phyloP scores from a whole-genome alignment of 2,329 filamentous ascomycete species.

The Hysterium pulicare region DNA sequence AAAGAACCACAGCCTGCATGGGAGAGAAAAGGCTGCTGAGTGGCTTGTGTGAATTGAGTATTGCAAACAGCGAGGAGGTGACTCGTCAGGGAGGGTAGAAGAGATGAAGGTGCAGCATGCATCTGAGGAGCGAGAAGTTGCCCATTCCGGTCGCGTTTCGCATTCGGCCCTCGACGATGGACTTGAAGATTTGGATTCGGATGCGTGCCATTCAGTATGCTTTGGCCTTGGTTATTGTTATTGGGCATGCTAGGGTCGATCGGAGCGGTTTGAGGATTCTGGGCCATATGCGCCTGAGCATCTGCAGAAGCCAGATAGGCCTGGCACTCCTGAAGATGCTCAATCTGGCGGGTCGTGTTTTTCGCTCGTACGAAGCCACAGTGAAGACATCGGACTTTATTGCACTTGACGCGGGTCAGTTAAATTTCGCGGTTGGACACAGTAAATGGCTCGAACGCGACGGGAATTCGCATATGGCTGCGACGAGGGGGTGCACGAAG shows the following conservation, averaged over 20 bases:
- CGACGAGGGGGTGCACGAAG: not conserved
- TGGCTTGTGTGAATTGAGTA: slow-evolving; percentile 53
- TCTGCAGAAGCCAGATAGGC: slow-evolving; percentile 44
- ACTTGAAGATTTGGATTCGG: slow-evolving; percentile 49
- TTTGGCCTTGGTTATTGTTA: slow-evolving; percentile 16
- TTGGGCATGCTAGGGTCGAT: slow-evolving; percentile 8
- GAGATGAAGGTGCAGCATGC: slow-evolving; percentile 16
- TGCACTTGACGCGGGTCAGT: slow-evolving; percentile 33
- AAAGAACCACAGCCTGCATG: slow-evolving; percentile 62
- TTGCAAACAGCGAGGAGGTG: slow-evolving; percentile 54
- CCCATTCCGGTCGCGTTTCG: slow-evolving; percentile 36
- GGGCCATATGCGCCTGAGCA: slow-evolving; percentile 34
- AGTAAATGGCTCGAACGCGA: not conserved
- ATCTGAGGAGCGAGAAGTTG: slow-evolving; percentile 33
- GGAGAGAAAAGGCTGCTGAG: slow-evolving; percentile 63
- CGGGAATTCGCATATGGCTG: not conserved
- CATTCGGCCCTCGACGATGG: slow-evolving; percentile 42
- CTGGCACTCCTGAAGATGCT: slow-evolving; percentile 47
- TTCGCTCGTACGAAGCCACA: slow-evolving; percentile 50
- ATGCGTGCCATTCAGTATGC: slow-evolving; percentile 44
- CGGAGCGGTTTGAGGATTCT: slow-evolving; percentile 2
- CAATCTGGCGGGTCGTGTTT: slow-evolving; percentile 51
- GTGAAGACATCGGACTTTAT: slow-evolving; percentile 47
- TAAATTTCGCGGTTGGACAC: not conserved
- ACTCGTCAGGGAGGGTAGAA: slow-evolving; percentile 51